Evolutionary conservation across 345 rosid genomes (phyloP).

Genomic region (Eucalyptus sideroxylon): DNA sequence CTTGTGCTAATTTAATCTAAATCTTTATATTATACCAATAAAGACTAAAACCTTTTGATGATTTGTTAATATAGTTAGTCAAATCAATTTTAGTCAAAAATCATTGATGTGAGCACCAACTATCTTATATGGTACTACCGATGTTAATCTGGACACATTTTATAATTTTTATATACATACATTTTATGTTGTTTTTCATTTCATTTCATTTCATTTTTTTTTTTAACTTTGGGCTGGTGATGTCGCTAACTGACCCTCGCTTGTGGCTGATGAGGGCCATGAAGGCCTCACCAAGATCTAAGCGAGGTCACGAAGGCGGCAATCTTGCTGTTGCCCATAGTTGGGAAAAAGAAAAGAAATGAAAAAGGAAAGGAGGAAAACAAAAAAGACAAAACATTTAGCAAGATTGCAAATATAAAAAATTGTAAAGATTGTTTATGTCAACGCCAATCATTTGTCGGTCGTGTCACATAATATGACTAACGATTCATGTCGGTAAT

Average conservation of each 20-base stretch:
- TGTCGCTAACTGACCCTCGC: rapidly evolving
- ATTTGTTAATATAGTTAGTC: rapidly evolving
- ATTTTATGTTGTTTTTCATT: too few relatives aligned
- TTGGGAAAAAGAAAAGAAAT: neutral
- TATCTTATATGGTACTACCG: rapidly evolving
- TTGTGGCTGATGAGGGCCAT: neutral
- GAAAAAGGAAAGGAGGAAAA: neutral
- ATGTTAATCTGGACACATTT: rapidly evolving
- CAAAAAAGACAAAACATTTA: too few relatives aligned
- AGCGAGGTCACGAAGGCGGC: neutral
- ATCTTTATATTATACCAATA: too few relatives aligned
- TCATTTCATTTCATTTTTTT: too few relatives aligned
- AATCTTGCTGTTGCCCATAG: too few relatives aligned
- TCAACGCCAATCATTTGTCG: rapidly evolving
- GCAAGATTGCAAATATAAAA: too few relatives aligned
- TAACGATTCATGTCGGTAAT: rapidly evolving
- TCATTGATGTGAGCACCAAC: rapidly evolving
- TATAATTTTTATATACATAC: too few relatives aligned
- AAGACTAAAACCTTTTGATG: neutral
- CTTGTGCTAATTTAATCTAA: too few relatives aligned
- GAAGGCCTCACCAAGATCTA: neutral
- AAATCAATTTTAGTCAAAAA: rapidly evolving
- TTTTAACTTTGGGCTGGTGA: too few relatives aligned
- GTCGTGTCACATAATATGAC: rapidly evolving
- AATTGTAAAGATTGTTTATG: too few relatives aligned